Base-by-base conservation (phyloP, 2,329 filamentous ascomycete genomes). In the Colletotrichum sp. region DNA sequence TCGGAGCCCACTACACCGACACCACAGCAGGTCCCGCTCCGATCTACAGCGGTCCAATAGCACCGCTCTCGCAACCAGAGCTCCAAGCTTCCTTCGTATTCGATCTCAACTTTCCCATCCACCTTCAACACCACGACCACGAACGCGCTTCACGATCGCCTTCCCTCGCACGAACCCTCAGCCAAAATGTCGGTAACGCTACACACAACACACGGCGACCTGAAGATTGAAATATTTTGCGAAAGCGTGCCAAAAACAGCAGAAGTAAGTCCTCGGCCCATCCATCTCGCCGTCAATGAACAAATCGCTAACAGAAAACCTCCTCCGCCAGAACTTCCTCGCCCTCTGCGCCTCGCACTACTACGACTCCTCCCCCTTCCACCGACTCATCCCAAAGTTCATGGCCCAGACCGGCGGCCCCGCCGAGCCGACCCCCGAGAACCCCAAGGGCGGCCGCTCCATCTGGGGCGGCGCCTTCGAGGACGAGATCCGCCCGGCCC, bases 181-280 rank as follows among this genome's bases (percentile, higher is more conserved):
- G 36, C 15, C 30, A 69, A 60, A 79, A 93, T 93, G 92, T 93
- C 92, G 15, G 91, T 93, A 77, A 93, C 92, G 13, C 90, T 99
- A 16, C 96, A 98, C 85, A 99, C 97, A 66, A 95, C 93, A 67
- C 90, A 94, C 69, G 97, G 97, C 83, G 94, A 97, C 85, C 90
- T 99, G 83, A 99, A 99, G 87, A 92, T 99, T 80, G 97, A 99
- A 85, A 89, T 99, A 79, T 99, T 98, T 87, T 99, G 96, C 88
- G 95, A 98, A 84, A 93, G 94, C 80, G 95, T 98, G 36, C 97
- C 97, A 77, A 96, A 96, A 84, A 98, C 97, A 1, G 94, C 96
- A 78, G 95, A 98, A 87, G 94, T 94, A 87, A 72, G 86, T 75
- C 28, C 12, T 38, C 30, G 7, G 13, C 55, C 34, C 32, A 32